Evolutionary conservation across 495 filamentous ascomycete genomes (phyloP), one percentile per base, ranked within the genome.

Genomic region (Parathielavia hyrcaniae): DNA sequence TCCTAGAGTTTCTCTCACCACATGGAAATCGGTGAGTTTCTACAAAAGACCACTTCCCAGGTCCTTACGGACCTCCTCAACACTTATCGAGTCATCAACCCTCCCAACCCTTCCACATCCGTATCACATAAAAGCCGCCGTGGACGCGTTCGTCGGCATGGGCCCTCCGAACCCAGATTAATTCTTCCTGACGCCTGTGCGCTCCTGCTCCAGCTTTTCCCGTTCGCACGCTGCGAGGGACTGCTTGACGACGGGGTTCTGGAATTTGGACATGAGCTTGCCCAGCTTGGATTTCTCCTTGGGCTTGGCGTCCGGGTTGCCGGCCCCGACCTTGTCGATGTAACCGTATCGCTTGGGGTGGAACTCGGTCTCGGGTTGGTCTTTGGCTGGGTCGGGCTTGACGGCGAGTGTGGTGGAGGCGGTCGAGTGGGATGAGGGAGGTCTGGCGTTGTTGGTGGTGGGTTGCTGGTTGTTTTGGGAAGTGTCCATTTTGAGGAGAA

Each of bases 231-330:
- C 35, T 3, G 53, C 57, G 8, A 32, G 51, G n/a, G 50, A 54
- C 22, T 43, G 26, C 40, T 53, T 57, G 17, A 66, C 63, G 7
- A 45, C 60, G 0, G 63, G 57, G 34, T 53, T 63, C 47, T 63
- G 53, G 50, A 66, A 66, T 46, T 63, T 66, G 32, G 49, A 52
- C 30, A 66, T 30, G 39, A 66, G 61, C 38, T 44, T 50, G 50
- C 50, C 23, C 4, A 66, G 22, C 41, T 51, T 60, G 14, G 53
- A 58, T 46, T 59, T 59, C 10, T n/a, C 44, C 38, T 66, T 66
- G 9, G 61, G 57, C 40, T 52, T 23, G 11, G 49, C 45, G 34
- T 66, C 23, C 1, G 63, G 60, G 49, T 66, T 59, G 14, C 16
- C 13, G 4, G 55, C 39, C 23, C n/a, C 43, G n/a, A 19, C 22